Evolutionary conservation across 805 yeast genomes (phyloP).

Genomic region (Candida boidinii): DNA sequence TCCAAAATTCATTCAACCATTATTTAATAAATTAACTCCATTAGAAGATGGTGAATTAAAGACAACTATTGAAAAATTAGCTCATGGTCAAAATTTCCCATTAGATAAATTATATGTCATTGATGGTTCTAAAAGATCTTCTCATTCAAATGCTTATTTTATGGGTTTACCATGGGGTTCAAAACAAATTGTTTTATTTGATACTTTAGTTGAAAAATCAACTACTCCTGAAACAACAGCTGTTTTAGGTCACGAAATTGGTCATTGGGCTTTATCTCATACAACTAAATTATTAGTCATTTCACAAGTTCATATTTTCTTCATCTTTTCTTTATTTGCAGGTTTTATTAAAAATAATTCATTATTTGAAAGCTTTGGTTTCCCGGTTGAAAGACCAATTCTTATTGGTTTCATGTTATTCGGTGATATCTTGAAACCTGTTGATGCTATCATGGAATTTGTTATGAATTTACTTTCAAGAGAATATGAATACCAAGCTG

Average conservation of each 20-base stretch:
- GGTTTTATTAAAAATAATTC: constrained; percentile 75
- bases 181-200: constrained; percentile 89
- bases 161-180: constrained; percentile 91
- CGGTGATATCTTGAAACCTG: constrained; percentile 68
- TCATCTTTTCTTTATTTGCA: constrained; percentile 66
- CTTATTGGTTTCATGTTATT: constrained; percentile 77
- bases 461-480: constrained; percentile 66
- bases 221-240: constrained; percentile 79
- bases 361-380: constrained; percentile 74
- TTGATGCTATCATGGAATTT: constrained; percentile 62
- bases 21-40: constrained; percentile 87
- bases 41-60: constrained; percentile 86
- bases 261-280: constrained; percentile 94
- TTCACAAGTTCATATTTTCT: constrained; percentile 54
- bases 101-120: constrained; percentile 76
- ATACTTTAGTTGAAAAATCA: constrained; percentile 79
- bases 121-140: constrained; percentile 95
- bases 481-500: constrained; percentile 91
- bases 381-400: constrained; percentile 56
- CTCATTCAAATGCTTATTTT: constrained; percentile 96
- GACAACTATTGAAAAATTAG: constrained; percentile 70
- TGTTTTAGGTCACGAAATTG: constrained; percentile 96
- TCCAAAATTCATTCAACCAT: constrained; percentile 85
- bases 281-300: constrained; percentile 66
- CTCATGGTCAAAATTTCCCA: constrained; percentile 73